Conservation (phyloP, 768 basidiomycete species). For the Trametes punicea region DNA sequence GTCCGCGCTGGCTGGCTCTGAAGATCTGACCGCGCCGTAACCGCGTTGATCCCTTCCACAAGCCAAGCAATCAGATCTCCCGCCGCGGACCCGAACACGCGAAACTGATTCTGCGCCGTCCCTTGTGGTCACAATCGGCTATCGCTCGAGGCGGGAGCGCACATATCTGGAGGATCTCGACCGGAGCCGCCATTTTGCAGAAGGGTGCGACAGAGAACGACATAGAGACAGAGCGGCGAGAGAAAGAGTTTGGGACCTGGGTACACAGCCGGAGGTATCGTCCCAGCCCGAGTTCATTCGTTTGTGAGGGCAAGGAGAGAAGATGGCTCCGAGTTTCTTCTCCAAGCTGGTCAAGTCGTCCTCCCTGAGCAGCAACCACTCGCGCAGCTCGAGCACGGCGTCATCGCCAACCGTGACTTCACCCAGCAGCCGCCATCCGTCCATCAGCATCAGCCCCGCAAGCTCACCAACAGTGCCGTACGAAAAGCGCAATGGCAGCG, state of each 20-base stretch:
- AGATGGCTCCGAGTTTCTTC: slow-evolving; percentile 29
- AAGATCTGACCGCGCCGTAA: too few species aligned
- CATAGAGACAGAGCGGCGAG: too few species aligned
- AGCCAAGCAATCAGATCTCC: slow-evolving; percentile 11
- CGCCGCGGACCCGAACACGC: slow-evolving; percentile 30
- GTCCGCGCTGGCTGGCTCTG: neutral
- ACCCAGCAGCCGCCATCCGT: slow-evolving; percentile 18
- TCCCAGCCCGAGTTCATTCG: neutral
- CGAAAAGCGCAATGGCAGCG: slow-evolving; percentile 4
- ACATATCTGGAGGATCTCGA: neutral
- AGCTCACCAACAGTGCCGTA: neutral
- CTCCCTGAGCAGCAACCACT: slow-evolving; percentile 10
- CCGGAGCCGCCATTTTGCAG: too few species aligned
- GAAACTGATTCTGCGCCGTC: slow-evolving; percentile 22
- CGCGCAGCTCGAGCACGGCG: slow-evolving; percentile 15
- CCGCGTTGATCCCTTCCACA: slow-evolving; percentile 15
- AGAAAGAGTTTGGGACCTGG: too few species aligned
- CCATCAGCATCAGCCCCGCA: slow-evolving; percentile 14
- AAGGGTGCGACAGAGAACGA: too few species aligned
- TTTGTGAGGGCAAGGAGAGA: neutral
- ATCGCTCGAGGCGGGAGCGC: neutral
- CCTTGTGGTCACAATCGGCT: slow-evolving; percentile 15
- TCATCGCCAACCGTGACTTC: slow-evolving; percentile 19
- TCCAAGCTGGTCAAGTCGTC: slow-evolving; percentile 28
- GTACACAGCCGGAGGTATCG: neutral